Base-by-base conservation (phyloP, 768 basidiomycete genomes). In the Harrya chromipes region DNA sequence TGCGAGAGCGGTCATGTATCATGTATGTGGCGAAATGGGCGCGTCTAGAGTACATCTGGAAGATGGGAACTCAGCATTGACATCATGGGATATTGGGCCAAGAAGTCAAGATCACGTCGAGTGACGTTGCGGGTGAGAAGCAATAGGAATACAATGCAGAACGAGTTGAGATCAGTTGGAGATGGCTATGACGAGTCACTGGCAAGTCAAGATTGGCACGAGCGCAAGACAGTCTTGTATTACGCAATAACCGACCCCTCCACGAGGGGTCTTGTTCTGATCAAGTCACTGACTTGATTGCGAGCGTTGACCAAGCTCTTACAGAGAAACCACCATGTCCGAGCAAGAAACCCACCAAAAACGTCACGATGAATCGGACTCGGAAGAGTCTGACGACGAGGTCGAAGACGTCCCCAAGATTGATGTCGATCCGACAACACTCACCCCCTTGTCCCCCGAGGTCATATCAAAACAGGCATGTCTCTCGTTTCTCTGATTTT, bases 391-490 rank as follows among this genome's bases (percentile, higher is more conserved):
- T 36, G 81, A 80, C 29, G 78, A 76, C 37, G 72, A 65, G 10
- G 64, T 74, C 17, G 83, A 85, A 43, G 66, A 69, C 26, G 55
- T 87, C 61, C 83, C 83, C 23, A 74, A 78, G 52, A 71, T 94
- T 58, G 81, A 95, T 27, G 70, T 97, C 62, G 94, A 95, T 74
- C 72, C 79, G 14, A 77, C 87, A 34, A 89, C 81, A 63, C 75
- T 97, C 63, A 91, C 90, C 16, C 90, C 94, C 48, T 77, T 97
- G 41, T 90, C 89, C 14, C 91, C 90, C 27, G 83, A 92, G 64
- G 90, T 93, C 59, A 92, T 92, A 64, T 88, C 89, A 56, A 92
- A 91, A 78, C 90, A 92, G 75, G 90, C 90, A 59, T 61, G 84
- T 55, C 19, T 55, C 19, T n/a, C 1, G 9, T 4, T 21, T 19